Percentiles rank a stretch among this genome's conserved stretches.
Conservation (phyloP, 345 rosid genomes). For the Populus tremula region DNA sequence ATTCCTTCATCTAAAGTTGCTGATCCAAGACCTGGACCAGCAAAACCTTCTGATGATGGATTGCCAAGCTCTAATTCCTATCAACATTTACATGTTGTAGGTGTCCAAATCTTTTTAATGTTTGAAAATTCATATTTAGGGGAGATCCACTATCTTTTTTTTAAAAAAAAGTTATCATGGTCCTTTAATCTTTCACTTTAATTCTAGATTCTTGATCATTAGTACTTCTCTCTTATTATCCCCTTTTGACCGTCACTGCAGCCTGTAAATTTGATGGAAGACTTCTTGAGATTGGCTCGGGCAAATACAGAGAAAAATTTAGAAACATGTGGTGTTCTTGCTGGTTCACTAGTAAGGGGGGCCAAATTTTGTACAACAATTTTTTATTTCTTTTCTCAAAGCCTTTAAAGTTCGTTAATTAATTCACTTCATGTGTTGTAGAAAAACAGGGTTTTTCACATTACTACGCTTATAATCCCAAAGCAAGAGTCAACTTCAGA, state of each 20-base stretch:
- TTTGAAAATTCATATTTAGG: background rate
- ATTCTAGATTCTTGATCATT: slow-evolving; percentile 6
- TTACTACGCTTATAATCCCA: slow-evolving; percentile 87
- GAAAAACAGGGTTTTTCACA: slow-evolving; percentile 94
- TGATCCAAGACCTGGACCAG: slow-evolving; percentile 99
- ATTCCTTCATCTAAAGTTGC: slow-evolving; percentile 93
- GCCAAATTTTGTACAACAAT: background rate
- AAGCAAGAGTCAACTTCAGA: slow-evolving; percentile 99
- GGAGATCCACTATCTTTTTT: background rate
- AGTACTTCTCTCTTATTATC: slow-evolving; percentile 12
- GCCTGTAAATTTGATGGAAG: slow-evolving; percentile 87
- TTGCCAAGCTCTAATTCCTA: slow-evolving; percentile 49
- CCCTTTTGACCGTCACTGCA: slow-evolving; percentile 30
- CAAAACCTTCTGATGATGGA: slow-evolving; percentile 55
- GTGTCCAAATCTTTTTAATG: slow-evolving; percentile 23
- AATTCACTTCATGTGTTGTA: slow-evolving; percentile 24
- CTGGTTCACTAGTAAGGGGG: slow-evolving; percentile 79
- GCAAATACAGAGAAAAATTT: slow-evolving; percentile 78
- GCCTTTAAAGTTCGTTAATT: slow-evolving; percentile 11
- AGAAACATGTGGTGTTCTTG: slow-evolving; percentile 95
- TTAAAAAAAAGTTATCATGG: background rate
- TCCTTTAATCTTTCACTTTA: background rate
- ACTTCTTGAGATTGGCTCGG: slow-evolving; percentile 76
- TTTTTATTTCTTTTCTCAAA: background rate
- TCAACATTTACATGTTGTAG: slow-evolving; percentile 84